These are phyloP conservation scores for Gremmenia infestans DNA, from an alignment of 2,329 filamentous ascomycete genomes.

Conservation along the genomic window DNA sequence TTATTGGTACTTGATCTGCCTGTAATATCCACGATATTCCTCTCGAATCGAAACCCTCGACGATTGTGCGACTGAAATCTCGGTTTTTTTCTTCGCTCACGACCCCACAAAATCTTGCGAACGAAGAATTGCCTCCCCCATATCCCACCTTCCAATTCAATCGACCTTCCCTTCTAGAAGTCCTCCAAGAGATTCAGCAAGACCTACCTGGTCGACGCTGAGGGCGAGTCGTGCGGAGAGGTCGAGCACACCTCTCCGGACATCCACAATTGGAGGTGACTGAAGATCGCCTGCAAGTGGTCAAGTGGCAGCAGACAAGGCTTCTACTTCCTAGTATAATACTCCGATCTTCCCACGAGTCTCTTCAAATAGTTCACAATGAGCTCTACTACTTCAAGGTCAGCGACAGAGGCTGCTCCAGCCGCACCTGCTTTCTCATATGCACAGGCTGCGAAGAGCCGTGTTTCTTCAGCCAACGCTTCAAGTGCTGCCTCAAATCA, in stretches of 20 bases:
- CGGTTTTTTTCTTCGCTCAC: background rate
- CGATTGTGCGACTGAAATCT: conserved; percentile 3
- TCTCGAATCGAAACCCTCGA: background rate
- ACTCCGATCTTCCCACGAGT: conserved; percentile 5
- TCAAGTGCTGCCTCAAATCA: conserved; percentile 27
- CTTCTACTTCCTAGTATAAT: conserved; percentile 10
- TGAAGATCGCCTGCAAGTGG: conserved; percentile 18
- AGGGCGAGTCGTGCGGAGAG: conserved; percentile 31
- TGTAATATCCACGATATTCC: conserved; percentile 2
- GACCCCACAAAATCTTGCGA: background rate
- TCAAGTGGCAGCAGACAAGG: conserved; percentile 10
- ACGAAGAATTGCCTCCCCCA: background rate
- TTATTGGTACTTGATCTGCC: conserved; percentile 11
- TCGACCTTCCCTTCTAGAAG: background rate
- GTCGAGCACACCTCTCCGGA: conserved; percentile 35
- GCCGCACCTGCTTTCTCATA: conserved; percentile 72
- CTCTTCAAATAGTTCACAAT: conserved; percentile 30
- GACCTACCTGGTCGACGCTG: conserved; percentile 17
- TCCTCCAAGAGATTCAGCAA: background rate
- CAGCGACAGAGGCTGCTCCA: conserved; percentile 29
- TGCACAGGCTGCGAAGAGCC: conserved; percentile 88
- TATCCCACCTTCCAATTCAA: background rate
- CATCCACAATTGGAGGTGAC: conserved; percentile 30
- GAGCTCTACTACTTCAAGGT: conserved; percentile 36
- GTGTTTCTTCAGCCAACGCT: conserved; percentile 32